Conservation (phyloP, 2,329 filamentous ascomycete species). For the Biscogniauxia sp. region DNA sequence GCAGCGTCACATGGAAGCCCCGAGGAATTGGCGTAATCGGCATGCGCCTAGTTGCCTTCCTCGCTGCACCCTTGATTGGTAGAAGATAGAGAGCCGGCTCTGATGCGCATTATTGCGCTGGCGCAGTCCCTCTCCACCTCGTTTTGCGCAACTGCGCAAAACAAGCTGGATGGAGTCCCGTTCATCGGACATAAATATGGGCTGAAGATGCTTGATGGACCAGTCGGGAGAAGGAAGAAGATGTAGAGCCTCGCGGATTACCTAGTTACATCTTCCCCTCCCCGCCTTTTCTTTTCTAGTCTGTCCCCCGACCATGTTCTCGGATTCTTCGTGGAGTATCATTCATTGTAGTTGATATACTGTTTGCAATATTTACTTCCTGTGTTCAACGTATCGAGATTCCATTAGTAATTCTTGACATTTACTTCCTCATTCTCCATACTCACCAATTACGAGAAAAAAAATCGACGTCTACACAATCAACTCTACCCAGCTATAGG, state of each 20-base stretch:
- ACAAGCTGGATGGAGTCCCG: background rate
- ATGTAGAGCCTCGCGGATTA: slow-evolving; percentile 2
- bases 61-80: slow-evolving; percentile 29
- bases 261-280: slow-evolving; percentile 4
- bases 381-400: background rate
- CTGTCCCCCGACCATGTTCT: slow-evolving; percentile 3
- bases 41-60: slow-evolving; percentile 16
- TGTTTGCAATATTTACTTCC: background rate
- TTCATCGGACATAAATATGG: slow-evolving; percentile 14
- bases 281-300: background rate
- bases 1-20: slow-evolving; percentile 7
- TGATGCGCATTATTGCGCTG: slow-evolving; percentile 1
- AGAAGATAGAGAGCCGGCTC: slow-evolving; percentile 5
- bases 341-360: background rate
- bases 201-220: slow-evolving; percentile 2
- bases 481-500: background rate
- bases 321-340: background rate
- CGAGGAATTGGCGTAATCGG: slow-evolving; percentile 19
- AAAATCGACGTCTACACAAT: background rate
- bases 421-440: background rate
- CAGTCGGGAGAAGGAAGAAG: background rate
- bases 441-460: background rate
- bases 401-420: background rate
- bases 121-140: slow-evolving; percentile 18
- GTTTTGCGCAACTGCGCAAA: slow-evolving; percentile 31